Percentiles rank a stretch among this genome's conserved stretches.
Evolutionary conservation across 192 early-diverging fungal species (phyloP).

Genomic region (Diversispora eburnea): DNA sequence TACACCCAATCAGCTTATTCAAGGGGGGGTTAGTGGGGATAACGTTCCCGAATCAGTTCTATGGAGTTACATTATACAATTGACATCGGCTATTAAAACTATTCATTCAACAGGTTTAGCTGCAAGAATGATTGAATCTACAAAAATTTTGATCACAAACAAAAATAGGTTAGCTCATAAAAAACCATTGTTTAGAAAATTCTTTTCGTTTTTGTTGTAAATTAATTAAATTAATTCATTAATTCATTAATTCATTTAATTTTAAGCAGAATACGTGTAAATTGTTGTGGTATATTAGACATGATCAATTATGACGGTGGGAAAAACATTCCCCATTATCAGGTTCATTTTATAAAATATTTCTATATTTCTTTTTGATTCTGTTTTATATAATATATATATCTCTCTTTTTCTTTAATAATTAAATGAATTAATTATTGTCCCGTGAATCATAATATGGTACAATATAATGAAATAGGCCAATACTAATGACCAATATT

Average conservation of each 20-base stretch:
- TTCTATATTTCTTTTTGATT: too few relatives aligned
- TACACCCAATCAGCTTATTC: constrained; percentile 20
- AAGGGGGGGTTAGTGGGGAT: constrained; percentile 36
- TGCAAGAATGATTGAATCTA: constrained; percentile 70
- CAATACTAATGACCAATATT: neutral
- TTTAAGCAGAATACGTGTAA: constrained; percentile 55
- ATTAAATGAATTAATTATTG: too few relatives aligned
- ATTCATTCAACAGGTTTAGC: constrained; percentile 84
- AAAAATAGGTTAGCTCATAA: constrained; percentile 62
- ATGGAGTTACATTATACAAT: constrained; percentile 81
- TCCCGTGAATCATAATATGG: constrained; percentile 5
- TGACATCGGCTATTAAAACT: constrained; percentile 71
- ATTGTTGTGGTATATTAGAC: constrained; percentile 71
- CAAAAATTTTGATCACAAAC: constrained; percentile 81
- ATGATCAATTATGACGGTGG: constrained; percentile 70
- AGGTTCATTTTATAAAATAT: constrained; percentile 39
- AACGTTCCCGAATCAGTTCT: constrained; percentile 65
- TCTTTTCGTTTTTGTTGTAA: constrained; percentile 3
- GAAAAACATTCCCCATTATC: constrained; percentile 56
- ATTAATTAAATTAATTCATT: neutral
- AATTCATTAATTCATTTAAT: constrained; percentile 9
- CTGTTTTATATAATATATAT: too few relatives aligned
- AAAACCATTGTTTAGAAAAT: neutral
- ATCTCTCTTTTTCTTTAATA: neutral
- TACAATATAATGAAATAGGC: neutral